A percentile compares a stretch with the other conserved stretches of the same genome.
These are phyloP conservation scores for Pontederia crassipes DNA, from an alignment of 176 grass and related monocot genomes.

Conservation along the genomic window DNA sequence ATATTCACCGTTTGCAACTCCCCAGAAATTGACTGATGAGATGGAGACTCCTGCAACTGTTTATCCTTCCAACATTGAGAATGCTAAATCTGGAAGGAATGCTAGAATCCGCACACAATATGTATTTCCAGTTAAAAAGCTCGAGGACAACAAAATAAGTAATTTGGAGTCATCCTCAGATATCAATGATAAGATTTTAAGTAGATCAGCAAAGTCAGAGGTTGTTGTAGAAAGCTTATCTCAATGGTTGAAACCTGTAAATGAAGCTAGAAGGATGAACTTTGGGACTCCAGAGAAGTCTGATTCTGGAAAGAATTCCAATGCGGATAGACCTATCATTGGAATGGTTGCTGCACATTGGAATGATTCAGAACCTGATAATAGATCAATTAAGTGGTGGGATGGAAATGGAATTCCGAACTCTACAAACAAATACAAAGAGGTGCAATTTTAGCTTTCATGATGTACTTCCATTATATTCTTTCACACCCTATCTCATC, in stretches of 20 bases:
- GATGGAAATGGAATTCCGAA: constrained; percentile 98
- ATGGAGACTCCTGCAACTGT: constrained; percentile 30
- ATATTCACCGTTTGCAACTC: constrained; percentile 28
- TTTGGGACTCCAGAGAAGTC: constrained; percentile 27
- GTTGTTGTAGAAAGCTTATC: constrained; percentile 48
- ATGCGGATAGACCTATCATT: constrained; percentile 75
- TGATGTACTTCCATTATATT: neutral
- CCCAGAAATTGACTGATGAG: constrained; percentile 13
- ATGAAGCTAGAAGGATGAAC: constrained; percentile 19
- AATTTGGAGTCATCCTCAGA: constrained; percentile 17
- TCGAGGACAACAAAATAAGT: constrained; percentile 4
- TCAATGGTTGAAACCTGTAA: constrained; percentile 73
- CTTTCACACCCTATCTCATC: neutral
- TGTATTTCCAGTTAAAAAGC: constrained; percentile 17
- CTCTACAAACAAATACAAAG: constrained; percentile 97
- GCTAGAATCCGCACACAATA: constrained; percentile 11
- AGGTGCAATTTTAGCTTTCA: constrained; percentile 38
- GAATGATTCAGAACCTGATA: constrained; percentile 45
- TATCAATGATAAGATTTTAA: constrained; percentile 29
- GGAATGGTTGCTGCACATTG: constrained; percentile 89
- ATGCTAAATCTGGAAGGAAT: constrained; percentile 17
- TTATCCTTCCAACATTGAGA: constrained; percentile 15
- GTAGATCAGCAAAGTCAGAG: constrained; percentile 25
- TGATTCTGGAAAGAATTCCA: constrained; percentile 45
- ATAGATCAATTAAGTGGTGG: constrained; percentile 36